Evolutionary conservation across 2,329 filamentous ascomycete species (phyloP), one percentile per base, ranked within the genome.

Genomic region (Phyllosticta ampelicida): DNA sequence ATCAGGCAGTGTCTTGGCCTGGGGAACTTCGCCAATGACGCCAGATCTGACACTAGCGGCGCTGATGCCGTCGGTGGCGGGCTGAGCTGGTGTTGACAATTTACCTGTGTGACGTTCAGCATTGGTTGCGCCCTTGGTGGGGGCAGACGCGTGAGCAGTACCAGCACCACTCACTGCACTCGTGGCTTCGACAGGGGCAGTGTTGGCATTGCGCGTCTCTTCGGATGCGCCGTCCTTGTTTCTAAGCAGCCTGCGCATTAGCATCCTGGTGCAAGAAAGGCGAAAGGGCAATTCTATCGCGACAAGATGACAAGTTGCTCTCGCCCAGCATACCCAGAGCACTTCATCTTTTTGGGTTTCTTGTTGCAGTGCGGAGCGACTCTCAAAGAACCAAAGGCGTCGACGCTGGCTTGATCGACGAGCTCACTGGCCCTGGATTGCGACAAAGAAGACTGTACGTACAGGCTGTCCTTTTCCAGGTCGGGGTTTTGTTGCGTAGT

Each of bases 31-130:
- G 9, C 73, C 72, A 54, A 72, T 68, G 13, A 73, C 70, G 53
- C 70, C 71, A 59, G 70, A 73, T 63, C 73, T 73, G 66, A 73
- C 71, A 62, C 70, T 73, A 18, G 68, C 68, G 28, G 65, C 66
- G 60, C 70, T 73, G 19, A 59, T 53, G 23, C 52, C 55, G 30
- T 60, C 61, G 30, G 48, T 10, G 50, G 21, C 21, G 54, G 55
- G 23, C 48, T 36, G 20, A 53, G 49, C 19, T 48, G 51, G 50
- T 55, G 56, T 51, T 54, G 30, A 36, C 51, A 58, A 48, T 23
- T 55, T 59, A 59, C 57, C 53, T 59, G 60, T 23, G 18, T 20
- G 11, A 36, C 48, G 29, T 5, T 55, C 30, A 48, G 53, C 50
- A 21, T 50, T 51, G 13, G 30, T 28, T 9, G 53, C 50, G 13